Base-by-base conservation (phyloP, 306 rosid species). In the Canavalia gladiata region DNA sequence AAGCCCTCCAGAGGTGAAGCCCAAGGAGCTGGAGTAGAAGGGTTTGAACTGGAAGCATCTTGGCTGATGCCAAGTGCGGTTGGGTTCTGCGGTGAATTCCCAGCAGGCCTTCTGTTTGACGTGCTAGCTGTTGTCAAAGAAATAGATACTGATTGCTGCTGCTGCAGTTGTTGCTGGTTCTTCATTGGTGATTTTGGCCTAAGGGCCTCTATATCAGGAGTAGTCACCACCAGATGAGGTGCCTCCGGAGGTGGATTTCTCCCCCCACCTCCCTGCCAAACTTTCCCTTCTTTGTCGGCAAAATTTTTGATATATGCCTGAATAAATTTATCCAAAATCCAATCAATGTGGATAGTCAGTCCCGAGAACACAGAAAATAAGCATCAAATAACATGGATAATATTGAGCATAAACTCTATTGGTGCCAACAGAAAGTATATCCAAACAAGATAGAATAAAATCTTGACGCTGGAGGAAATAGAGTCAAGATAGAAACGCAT, bases 231-330 rank as follows among this genome's bases (percentile, higher is more conserved):
- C 84, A 96, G 90, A 91, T 96, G 99, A 75, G 98, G 94, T 67
- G 99, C 98, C 84, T 94, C 99, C 0, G 97, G 95, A 72, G 97
- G 99, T 31, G 99, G 98, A 75, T 96, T 96, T 78, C 99, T 84
- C 71, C 99, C 99, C 50, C 99, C 99, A 47, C 99, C 99, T 65
- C 99, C 99, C 72, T 83, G 97, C 98, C 97, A 96, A 56, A 96
- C 98, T 83, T 94, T 96, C 72, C 99, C 98, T 25, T 96, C 99
- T 74, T 96, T 92, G 87, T 96, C 99, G 0, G 89, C 72, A n/a
- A 96, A 96, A 86, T 63, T 94, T 89, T 89, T 87, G 68, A 85
- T 34, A 79, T 93, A 96, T 62, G 94, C 94, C 99, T 96, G 93
- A 59, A 18, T 18, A 18, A 18, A 79, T 46, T 58, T 60, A 72